phyloP scores from a whole-genome alignment of 2,329 filamentous ascomycete species.

The Cyphellophora attinorum region DNA sequence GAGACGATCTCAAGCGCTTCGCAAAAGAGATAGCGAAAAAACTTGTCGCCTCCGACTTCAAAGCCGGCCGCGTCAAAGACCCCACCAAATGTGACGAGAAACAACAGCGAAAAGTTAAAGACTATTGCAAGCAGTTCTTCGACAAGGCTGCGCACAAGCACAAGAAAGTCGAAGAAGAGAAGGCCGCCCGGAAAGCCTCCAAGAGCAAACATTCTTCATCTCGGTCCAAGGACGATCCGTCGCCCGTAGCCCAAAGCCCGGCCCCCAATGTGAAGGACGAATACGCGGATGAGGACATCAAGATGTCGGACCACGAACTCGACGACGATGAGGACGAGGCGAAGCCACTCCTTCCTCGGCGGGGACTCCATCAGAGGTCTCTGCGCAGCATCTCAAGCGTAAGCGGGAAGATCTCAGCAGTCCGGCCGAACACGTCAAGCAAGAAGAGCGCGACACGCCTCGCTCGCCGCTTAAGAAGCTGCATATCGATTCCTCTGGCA shows the following conservation, averaged over 20 bases:
- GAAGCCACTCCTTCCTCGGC: constrained; percentile 30
- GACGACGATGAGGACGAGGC: constrained; percentile 25
- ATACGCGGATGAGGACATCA: constrained; percentile 23
- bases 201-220: constrained; percentile 20
- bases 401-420: constrained; percentile 39
- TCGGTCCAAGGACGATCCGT: constrained; percentile 12
- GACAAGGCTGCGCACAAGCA: constrained; percentile 78
- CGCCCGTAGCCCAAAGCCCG: constrained; percentile 17
- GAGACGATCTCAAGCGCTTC: constrained; percentile 60
- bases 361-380: constrained; percentile 17
- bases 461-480: constrained; percentile 14
- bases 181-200: constrained; percentile 36
- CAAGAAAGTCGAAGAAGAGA: constrained; percentile 56
- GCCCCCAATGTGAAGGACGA: constrained; percentile 17
- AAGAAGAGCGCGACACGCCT: constrained; percentile 10
- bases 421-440: constrained; percentile 14
- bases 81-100: constrained; percentile 68
- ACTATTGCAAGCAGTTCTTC: constrained; percentile 74
- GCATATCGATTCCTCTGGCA: constrained; percentile 9
- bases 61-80: constrained; percentile 75
- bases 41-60: constrained; percentile 84
- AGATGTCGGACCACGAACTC: constrained; percentile 33
- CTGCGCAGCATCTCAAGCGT: constrained; percentile 47
- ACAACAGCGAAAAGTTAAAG: constrained; percentile 73
- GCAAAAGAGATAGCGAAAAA: constrained; percentile 72